These are phyloP conservation scores for Scolecobasidium constrictum DNA, from an alignment of 2,329 filamentous ascomycete species.

Conservation along the genomic window DNA sequence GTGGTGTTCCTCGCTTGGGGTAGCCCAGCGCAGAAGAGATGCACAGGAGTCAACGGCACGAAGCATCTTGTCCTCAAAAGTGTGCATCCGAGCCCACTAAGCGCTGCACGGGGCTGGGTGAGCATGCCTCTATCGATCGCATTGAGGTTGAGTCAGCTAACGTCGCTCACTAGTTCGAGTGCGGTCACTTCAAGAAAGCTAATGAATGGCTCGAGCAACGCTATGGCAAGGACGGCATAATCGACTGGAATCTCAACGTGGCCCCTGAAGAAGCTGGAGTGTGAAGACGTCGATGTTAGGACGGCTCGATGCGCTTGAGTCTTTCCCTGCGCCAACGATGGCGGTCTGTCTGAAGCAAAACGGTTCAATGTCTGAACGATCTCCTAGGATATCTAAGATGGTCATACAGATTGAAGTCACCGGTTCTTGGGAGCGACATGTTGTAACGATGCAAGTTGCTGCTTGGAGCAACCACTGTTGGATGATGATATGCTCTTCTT, in stretches of 20 bases:
- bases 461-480: too few species aligned
- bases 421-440: too few species aligned
- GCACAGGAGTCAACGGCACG: conserved; percentile 58
- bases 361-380: too few species aligned
- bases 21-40: conserved; percentile 67
- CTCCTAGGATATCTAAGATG: too few species aligned
- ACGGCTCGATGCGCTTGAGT: too few species aligned
- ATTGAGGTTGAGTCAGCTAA: conserved; percentile 27
- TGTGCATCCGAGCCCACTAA: conserved; percentile 89
- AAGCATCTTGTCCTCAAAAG: conserved; percentile 75
- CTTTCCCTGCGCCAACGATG: too few species aligned
- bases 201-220: conserved; percentile 74
- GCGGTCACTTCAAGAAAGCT: conserved; percentile 67
- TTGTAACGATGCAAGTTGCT: too few species aligned
- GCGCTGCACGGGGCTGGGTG: conserved; percentile 68
- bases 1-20: conserved; percentile 98
- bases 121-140: conserved; percentile 21
- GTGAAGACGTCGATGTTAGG: too few species aligned
- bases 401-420: too few species aligned
- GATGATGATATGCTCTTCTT: too few species aligned
- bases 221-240: conserved; percentile 69
- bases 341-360: too few species aligned
- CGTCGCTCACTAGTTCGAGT: conserved; percentile 48
- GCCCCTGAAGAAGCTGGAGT: conserved; percentile 5
- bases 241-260: conserved; percentile 67